Percentiles rank a stretch among this genome's conserved stretches.
These are phyloP conservation scores for Xylaria sp. DNA, from an alignment of 2,329 filamentous ascomycete genomes.

Conservation along the genomic window DNA sequence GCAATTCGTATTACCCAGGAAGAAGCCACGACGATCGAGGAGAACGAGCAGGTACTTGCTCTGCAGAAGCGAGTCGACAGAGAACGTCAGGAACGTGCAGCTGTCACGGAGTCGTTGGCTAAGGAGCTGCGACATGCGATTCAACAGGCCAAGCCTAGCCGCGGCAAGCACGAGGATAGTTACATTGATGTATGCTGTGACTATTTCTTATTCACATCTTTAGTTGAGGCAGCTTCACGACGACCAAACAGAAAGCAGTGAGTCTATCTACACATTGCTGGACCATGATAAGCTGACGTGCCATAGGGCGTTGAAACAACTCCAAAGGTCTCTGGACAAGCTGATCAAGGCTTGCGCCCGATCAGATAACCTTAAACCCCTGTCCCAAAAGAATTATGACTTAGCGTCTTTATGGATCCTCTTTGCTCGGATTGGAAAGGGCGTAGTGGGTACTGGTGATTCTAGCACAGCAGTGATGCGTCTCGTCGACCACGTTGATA, in stretches of 20 bases:
- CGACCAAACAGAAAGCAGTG: conserved; percentile 41
- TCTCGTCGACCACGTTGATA: conserved; percentile 42
- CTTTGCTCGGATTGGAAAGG: conserved; percentile 5
- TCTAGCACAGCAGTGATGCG: conserved; percentile 27
- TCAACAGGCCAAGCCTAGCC: conserved; percentile 7
- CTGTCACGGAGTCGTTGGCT: neutral
- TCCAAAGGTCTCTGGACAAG: conserved; percentile 16
- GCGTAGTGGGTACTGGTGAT: neutral
- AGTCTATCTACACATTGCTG: conserved; percentile 6
- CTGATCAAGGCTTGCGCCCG: conserved; percentile 14
- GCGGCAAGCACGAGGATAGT: conserved; percentile 4
- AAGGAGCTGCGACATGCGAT: conserved; percentile 12
- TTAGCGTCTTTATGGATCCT: conserved; percentile 15
- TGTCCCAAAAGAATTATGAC: conserved; percentile 19
- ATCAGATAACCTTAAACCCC: conserved; percentile 7
- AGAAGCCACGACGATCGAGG: conserved; percentile 13
- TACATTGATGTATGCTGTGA: conserved; percentile 17
- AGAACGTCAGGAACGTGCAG: neutral
- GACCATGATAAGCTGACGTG: conserved; percentile 8
- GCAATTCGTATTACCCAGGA: conserved; percentile 17
- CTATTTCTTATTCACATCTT: conserved; percentile 44
- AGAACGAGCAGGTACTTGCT: conserved; percentile 4
- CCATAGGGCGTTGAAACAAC: conserved; percentile 23
- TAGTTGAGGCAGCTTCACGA: conserved; percentile 43
- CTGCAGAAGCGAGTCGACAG: conserved; percentile 1